Evolutionary conservation across 2,329 filamentous ascomycete species (phyloP).

Genomic region (Plectosphaerella sp.): DNA sequence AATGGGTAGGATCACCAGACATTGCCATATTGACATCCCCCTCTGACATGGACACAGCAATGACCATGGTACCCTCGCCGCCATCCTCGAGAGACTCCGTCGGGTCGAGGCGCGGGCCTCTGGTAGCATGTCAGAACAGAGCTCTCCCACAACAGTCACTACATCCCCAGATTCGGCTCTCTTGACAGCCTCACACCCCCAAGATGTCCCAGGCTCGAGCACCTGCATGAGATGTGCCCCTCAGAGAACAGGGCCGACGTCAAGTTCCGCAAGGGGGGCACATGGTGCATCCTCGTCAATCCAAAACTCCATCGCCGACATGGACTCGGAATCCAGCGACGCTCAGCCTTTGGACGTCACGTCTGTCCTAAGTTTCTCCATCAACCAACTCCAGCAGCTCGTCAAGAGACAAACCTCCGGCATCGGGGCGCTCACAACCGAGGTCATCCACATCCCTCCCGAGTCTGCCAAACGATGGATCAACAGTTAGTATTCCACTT

Average conservation of each 20-base stretch:
- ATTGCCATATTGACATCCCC: neutral
- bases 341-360: slow-evolving; percentile 17
- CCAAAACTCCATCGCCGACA: slow-evolving; percentile 7
- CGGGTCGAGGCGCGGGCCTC: slow-evolving; percentile 17
- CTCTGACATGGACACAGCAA: neutral
- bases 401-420: slow-evolving; percentile 14
- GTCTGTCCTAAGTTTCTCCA: slow-evolving; percentile 20
- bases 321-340: slow-evolving; percentile 9
- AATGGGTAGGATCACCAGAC: slow-evolving; percentile 11
- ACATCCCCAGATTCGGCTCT: slow-evolving; percentile 1
- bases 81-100: slow-evolving; percentile 22
- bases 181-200: neutral
- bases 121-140: neutral
- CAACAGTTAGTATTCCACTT: slow-evolving; percentile 12
- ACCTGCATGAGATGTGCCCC: neutral
- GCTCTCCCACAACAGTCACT: slow-evolving; percentile 5
- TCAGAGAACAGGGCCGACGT: neutral
- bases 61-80: slow-evolving; percentile 13
- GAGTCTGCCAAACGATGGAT: slow-evolving; percentile 22
- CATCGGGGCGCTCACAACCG: slow-evolving; percentile 15
- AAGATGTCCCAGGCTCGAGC: neutral
- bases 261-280: neutral
- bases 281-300: neutral
- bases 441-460: slow-evolving; percentile 19
- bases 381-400: slow-evolving; percentile 19